These are phyloP conservation scores for Backusella luteola DNA, from an alignment of 192 early-diverging fungal species.

Conservation along the genomic window DNA sequence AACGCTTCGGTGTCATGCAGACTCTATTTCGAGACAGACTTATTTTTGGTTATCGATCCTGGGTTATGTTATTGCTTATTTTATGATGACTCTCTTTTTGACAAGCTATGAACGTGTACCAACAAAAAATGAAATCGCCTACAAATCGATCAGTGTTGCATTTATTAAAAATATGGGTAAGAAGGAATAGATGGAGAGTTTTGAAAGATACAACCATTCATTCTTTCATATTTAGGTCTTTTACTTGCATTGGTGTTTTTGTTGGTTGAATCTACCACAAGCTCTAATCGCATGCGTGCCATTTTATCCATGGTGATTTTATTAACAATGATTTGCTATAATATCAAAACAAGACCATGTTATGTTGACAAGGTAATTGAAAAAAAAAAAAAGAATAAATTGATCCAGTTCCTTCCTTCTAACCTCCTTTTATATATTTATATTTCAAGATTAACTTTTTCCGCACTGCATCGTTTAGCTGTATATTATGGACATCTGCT, in stretches of 20 bases:
- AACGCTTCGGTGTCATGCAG: conserved; percentile 45
- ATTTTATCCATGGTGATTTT: conserved; percentile 68
- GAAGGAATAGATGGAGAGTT: neutral
- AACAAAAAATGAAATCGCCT: conserved; percentile 66
- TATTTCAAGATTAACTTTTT: conserved; percentile 64
- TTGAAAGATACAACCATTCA: neutral
- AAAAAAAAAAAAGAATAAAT: neutral
- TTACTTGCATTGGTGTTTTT: conserved; percentile 68
- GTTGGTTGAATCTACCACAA: conserved; percentile 56
- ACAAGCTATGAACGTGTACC: conserved; percentile 73
- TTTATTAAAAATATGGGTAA: conserved; percentile 72
- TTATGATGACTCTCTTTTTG: conserved; percentile 66
- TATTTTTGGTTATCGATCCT: conserved; percentile 60
- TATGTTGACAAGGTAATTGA: conserved; percentile 59
- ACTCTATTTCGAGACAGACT: conserved; percentile 48
- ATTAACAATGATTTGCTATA: conserved; percentile 70
- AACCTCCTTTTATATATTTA: neutral
- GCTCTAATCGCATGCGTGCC: conserved; percentile 57
- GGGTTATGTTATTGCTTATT: conserved; percentile 62
- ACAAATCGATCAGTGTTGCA: conserved; percentile 68
- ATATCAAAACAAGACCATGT: conserved; percentile 68
- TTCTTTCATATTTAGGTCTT: conserved; percentile 40
- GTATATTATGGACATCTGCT: conserved; percentile 67
- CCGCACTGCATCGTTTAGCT: conserved; percentile 61
- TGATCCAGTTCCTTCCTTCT: neutral